Base-by-base conservation (phyloP, 148 eudicot genomes). In the Oxyria digyna region DNA sequence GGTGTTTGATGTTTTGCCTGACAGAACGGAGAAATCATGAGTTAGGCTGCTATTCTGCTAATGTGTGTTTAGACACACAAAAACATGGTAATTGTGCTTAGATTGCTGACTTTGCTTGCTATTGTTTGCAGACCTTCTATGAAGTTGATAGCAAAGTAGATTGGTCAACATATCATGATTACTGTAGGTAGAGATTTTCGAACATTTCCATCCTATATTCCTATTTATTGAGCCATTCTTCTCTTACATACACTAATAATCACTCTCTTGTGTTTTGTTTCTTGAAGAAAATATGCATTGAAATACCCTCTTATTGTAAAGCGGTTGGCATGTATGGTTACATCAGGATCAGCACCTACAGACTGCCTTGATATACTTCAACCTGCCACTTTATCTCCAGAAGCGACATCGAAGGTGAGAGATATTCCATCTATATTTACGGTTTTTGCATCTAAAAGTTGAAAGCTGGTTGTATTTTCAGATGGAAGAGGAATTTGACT, bases 291-390 rank as follows among this genome's bases (percentile, higher is more conserved):
- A 67, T 80, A 79, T 71, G 87, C 90, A 67, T 66, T 94, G 77
- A 94, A 94, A 78, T 90, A 88, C 79, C 98, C 98, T 11, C 87
- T 94, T 67, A 75, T 94, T 48, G 89, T 84, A 49, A 94, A 90
- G 80, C 78, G 98, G 55, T 81, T 94, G 77, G 97, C 98, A 37
- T 94, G 96, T 73, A 84, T 86, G 91, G 86, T 86, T 50, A 78
- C 85, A 40, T 80, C 92, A 49, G 97, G 97, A 76, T 79, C 68
- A 67, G 80, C 84, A 46, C 70, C 88, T 77, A 68, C 81, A 18
- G 85, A 82, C 57, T 76, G 77, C 76, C 80, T 94, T 46, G 82
- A 86, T 32, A 83, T 94, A 78, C 98, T 94, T 79, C 98, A 94
- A 71, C 97, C 92, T 43, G 90, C 87, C 67, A 64, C 45, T 63